Evolutionary conservation across 805 yeast genomes (phyloP).

Genomic region (Trichomonascus vanleenenianus): DNA sequence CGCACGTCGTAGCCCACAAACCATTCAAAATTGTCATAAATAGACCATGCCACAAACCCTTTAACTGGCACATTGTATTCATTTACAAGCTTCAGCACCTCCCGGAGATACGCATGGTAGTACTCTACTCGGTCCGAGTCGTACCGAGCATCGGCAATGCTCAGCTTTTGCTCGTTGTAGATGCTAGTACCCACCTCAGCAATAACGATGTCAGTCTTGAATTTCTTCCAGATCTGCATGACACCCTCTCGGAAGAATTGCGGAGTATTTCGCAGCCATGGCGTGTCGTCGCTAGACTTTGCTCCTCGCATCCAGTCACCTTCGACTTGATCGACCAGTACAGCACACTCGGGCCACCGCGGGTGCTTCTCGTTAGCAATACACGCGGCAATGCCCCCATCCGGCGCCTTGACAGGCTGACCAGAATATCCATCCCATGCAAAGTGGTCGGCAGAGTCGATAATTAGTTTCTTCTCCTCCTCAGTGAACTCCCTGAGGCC

Average conservation of each 20-base stretch:
- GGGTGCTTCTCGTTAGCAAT: constrained; percentile 18
- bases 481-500: constrained; percentile 21
- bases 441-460: constrained; percentile 27
- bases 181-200: constrained; percentile 33
- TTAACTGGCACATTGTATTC: constrained; percentile 25
- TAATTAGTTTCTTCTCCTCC: constrained; percentile 23
- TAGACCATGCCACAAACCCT: constrained; percentile 31
- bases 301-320: constrained; percentile 18
- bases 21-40: constrained; percentile 32
- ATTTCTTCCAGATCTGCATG: constrained; percentile 20
- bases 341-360: constrained; percentile 27
- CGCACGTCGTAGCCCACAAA: constrained; percentile 20
- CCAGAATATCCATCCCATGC: constrained; percentile 31
- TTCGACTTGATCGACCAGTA: constrained; percentile 14
- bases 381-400: constrained; percentile 25
- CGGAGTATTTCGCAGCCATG: constrained; percentile 24
- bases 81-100: constrained; percentile 21
- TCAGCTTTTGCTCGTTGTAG: constrained; percentile 27
- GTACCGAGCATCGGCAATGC: constrained; percentile 22
- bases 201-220: constrained; percentile 21
- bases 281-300: constrained; percentile 21
- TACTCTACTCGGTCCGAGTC: constrained; percentile 29
- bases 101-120: constrained; percentile 26
- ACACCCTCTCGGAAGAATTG: constrained; percentile 13
- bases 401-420: constrained; percentile 18